Evolutionary conservation across 768 basidiomycete species (phyloP).

Genomic region (Macrocybe gigantea): DNA sequence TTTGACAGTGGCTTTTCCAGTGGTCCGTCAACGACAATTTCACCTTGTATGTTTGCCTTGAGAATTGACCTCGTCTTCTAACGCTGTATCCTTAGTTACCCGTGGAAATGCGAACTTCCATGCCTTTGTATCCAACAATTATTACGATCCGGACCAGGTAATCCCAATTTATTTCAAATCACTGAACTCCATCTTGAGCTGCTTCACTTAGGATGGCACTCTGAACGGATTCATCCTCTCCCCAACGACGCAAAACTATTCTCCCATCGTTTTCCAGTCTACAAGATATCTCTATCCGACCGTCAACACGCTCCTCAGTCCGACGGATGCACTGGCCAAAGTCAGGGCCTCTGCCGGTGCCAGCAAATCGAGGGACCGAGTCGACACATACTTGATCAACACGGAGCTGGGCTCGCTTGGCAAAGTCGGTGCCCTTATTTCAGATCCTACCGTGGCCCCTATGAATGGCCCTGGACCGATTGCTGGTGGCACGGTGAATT

Average conservation of each 20-base stretch:
- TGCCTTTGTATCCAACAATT: conserved; percentile 27
- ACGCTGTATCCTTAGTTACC: conserved; percentile 14
- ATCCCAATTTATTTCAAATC: neutral
- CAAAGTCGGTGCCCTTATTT: conserved; percentile 25
- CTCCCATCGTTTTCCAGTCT: conserved; percentile 24
- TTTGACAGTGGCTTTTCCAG: conserved; percentile 4
- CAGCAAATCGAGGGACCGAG: conserved; percentile 24
- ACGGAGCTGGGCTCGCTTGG: conserved; percentile 26
- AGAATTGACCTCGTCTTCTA: neutral
- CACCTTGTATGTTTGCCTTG: conserved; percentile 15
- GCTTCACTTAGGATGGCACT: conserved; percentile 16
- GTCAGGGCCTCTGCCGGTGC: conserved; percentile 25
- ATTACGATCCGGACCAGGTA: conserved; percentile 26
- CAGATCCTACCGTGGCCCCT: conserved; percentile 19
- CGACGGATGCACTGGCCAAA: conserved; percentile 21
- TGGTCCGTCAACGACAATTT: conserved; percentile 24
- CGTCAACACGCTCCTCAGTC: conserved; percentile 20
- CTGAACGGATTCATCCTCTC: conserved; percentile 23
- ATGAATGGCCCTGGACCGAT: conserved; percentile 26
- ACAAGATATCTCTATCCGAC: conserved; percentile 24
- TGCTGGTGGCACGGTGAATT: conserved; percentile 22
- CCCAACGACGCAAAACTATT: conserved; percentile 22
- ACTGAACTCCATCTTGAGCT: neutral
- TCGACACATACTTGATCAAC: conserved; percentile 26
- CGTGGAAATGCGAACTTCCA: conserved; percentile 32